These are phyloP conservation scores for Rhizopogon roseolus DNA, from an alignment of 768 basidiomycete genomes.

Conservation along the genomic window DNA sequence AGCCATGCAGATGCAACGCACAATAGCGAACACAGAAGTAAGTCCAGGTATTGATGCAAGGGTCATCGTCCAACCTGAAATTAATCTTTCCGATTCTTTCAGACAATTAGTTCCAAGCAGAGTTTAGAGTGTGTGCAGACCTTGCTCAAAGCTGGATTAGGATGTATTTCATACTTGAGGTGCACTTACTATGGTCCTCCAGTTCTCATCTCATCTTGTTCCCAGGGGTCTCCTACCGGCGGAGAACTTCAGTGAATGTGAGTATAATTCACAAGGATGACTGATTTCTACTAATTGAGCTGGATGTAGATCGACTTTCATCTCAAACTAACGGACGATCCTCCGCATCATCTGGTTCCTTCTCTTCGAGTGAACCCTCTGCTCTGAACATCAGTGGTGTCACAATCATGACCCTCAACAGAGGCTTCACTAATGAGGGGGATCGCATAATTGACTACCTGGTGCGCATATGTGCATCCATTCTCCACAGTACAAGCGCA, in stretches of 20 bases:
- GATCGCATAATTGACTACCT: conserved; percentile 80
- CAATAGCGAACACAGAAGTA: conserved; percentile 14
- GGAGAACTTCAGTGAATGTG: conserved; percentile 74
- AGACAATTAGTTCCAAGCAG: conserved; percentile 50
- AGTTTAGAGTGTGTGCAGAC: conserved; percentile 72
- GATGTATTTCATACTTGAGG: conserved; percentile 77
- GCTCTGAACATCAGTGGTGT: conserved; percentile 54
- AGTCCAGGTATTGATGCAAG: conserved; percentile 15
- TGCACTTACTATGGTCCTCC: conserved; percentile 13
- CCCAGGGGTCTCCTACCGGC: conserved; percentile 69
- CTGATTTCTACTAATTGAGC: neutral
- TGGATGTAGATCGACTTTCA: conserved; percentile 21
- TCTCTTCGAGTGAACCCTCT: conserved; percentile 31
- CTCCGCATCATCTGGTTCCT: conserved; percentile 28
- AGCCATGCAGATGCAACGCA: conserved; percentile 22
- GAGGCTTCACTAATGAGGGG: conserved; percentile 79
- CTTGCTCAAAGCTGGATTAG: conserved; percentile 65
- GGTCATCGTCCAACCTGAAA: neutral
- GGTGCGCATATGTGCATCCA: conserved; percentile 37
- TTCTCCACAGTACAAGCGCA: conserved; percentile 6
- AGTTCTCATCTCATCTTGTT: conserved; percentile 2
- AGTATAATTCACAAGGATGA: conserved; percentile 1
- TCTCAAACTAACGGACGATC: conserved; percentile 26
- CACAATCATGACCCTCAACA: conserved; percentile 67
- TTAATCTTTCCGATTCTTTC: conserved; percentile 9